A percentile compares a stretch with the other conserved stretches of the same genome.
Conservation (phyloP, 176 grass and related monocot genomes). For the Musa troglodytarum region DNA sequence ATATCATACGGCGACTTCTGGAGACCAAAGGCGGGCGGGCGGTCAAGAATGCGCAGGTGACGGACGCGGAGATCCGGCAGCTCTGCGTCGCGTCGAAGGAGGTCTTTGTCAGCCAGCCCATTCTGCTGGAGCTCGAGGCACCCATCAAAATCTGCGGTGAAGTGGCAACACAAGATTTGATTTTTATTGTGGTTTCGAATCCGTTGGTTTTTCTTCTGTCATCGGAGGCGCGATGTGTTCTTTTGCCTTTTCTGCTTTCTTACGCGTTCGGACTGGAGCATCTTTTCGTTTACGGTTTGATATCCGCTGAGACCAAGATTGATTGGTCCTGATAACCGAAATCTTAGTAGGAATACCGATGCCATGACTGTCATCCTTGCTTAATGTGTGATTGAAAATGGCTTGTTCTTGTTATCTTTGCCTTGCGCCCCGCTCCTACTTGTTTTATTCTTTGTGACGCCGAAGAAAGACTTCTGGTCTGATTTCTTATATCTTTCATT, state of each 20-base stretch:
- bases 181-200: conserved; percentile 1
- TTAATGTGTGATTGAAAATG: neutral
- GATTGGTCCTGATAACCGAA: neutral
- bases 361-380: neutral
- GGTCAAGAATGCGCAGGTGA: conserved; percentile 48
- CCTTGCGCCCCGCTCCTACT: neutral
- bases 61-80: conserved; percentile 61
- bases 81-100: conserved; percentile 67
- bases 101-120: conserved; percentile 67
- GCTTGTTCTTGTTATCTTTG: neutral
- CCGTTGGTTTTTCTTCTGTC: neutral
- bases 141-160: conserved; percentile 94
- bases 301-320: too few relatives aligned
- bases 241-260: too few relatives aligned
- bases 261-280: too few relatives aligned
- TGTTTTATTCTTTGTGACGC: too few relatives aligned
- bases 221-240: too few relatives aligned
- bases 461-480: too few relatives aligned
- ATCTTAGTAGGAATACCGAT: neutral
- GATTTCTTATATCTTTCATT: too few relatives aligned
- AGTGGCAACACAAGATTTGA: neutral
- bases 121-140: conserved; percentile 85
- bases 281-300: too few relatives aligned
- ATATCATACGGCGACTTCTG: conserved; percentile 62
- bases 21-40: conserved; percentile 45